Base-by-base conservation (phyloP, 129 eudicot species). In the Calendula officinalis region DNA sequence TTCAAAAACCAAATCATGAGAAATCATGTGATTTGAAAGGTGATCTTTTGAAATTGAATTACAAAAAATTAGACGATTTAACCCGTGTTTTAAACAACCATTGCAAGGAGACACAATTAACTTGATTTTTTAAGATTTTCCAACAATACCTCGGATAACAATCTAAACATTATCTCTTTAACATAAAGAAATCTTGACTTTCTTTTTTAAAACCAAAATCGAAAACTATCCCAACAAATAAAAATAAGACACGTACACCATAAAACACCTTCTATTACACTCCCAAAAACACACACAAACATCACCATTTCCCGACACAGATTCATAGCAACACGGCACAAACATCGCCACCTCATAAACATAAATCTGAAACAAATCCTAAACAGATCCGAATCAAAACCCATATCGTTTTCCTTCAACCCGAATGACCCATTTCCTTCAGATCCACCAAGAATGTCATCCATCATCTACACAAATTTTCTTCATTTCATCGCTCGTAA, bases 401-500 rank as follows among this genome's bases (percentile, higher is more conserved):
- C 75, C 47, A 16, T 63, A 14, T 7, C 17, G 0, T 42, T 69
- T 56, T 45, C 11, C 5, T 43, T 6, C 38, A 51, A 15, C 17
- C 34, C 12, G 36, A 17, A 51, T 27, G 52, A 43, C 67, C 40
- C 71, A 51, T 39, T 55, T 42, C 38, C 52, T 16, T 17, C 40
- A 43, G 22, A 42, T 5, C 41, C 54, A 16, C 11, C 51, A 41
- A 64, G 27, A 35, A 51, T 62, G 60, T 38, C 74, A 37, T 46
- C 76, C 71, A 27, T 27, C 69, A 15, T 78, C 71, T 15, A 70
- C 77, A 39, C 78, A 83, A 6, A 61, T 80, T 1, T 46, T 86
- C 42, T 90, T 86, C 81, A 90, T 90, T 38, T 51, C 85, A 5
- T 64, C 85, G 9, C 80, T 90, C 3, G 78, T 90, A 5, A 47